Evolutionary conservation across 2,329 filamentous ascomycete genomes (phyloP), one percentile per base, ranked within the genome.

Genomic region (Arthroderma sp.): DNA sequence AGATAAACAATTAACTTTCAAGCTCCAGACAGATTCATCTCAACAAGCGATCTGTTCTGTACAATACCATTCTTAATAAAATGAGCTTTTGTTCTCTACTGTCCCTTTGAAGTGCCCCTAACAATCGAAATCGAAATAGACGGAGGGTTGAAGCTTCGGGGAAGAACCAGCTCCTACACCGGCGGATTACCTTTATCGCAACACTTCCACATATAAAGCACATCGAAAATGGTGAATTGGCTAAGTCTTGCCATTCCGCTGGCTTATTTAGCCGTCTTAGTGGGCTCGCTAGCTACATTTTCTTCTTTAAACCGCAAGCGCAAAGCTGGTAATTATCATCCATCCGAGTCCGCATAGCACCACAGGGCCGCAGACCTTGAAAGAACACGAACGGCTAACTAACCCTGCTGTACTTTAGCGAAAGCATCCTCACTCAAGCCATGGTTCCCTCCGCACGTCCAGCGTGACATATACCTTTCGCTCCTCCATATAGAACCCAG

Each of bases 401-500:
- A 22, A 44, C 22, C 29, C 27, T 45, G 45, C 53, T 44, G 48
- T 32, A 42, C 40, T 55, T 46, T 49, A 87, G 83, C 72, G 52
- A 79, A 86, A 68, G 83, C 83, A 56, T 82, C 85, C 44, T 85
- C 84, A 54, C 79, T 98, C 49, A 86, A 84, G 53, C 87, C 89
- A 54, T 98, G 91, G 89, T 98, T 98, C 66, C 81, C 82, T 27
- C 76, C 83, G 43, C 88, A 98, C 63, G 72, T 93, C 42, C 84
- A 91, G 66, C 85, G 89, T 65, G 88, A 98, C 65, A 78, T 98
- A 60, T 98, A 96, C 72, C 78, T 94, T 49, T 87, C 87, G 38
- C 79, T 98, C 36, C 74, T 95, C 42, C 87, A 98, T 67, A 74
- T 91, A 60, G 76, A 81, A 45, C 69, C 73, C 31, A 22, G 15